A percentile compares a stretch with the other conserved stretches of the same genome.
phyloP scores from a whole-genome alignment of 441 rosid genomes.

The Rhodomyrtus psidioides region DNA sequence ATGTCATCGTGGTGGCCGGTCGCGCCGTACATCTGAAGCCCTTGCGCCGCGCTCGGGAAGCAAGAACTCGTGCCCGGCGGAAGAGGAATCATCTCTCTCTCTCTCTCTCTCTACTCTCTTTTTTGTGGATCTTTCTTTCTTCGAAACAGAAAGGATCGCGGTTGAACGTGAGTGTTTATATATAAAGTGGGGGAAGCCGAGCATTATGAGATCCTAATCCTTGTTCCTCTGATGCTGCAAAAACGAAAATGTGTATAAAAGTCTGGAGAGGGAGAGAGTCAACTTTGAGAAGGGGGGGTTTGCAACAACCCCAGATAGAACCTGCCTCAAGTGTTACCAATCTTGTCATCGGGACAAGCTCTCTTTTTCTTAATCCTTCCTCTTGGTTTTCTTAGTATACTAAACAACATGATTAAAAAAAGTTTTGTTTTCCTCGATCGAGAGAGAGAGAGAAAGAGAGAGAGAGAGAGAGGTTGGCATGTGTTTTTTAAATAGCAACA shows the following conservation, averaged over 20 bases:
- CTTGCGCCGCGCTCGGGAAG: slow-evolving; percentile 16
- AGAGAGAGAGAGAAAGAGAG: neutral
- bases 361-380: neutral
- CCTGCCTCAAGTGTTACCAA: slow-evolving; percentile 40
- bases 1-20: slow-evolving; percentile 4
- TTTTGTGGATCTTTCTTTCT: neutral
- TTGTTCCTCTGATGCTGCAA: neutral
- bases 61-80: slow-evolving; percentile 6
- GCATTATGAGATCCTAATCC: neutral
- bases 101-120: slow-evolving; percentile 7
- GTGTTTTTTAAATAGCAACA: neutral
- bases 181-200: neutral
- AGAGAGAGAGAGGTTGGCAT: neutral
- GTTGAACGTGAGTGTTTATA: neutral
- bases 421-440: neutral
- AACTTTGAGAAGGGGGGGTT: slow-evolving; percentile 23
- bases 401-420: neutral
- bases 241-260: neutral
- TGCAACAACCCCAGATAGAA: slow-evolving; percentile 34
- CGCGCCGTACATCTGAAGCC: slow-evolving; percentile 10
- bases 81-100: neutral
- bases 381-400: neutral
- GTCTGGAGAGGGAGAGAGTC: slow-evolving; percentile 20
- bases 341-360: neutral
- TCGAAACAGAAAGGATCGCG: neutral